Conservation (phyloP, 306 rosid genomes). For the Vicia faba region DNA sequence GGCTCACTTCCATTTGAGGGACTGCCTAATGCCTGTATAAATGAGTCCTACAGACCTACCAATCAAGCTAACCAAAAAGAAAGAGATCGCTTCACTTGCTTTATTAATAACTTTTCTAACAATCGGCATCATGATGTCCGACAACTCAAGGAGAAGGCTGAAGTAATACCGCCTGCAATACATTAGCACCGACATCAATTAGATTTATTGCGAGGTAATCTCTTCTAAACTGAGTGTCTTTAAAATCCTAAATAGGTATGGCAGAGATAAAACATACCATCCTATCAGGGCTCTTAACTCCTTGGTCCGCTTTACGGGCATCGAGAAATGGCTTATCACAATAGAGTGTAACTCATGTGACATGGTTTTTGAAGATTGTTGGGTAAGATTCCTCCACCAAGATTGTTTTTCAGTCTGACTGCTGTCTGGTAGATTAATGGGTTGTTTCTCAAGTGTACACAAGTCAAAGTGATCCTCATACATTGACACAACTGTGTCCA, state of each 20-base stretch:
- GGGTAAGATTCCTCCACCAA: constrained; percentile 77
- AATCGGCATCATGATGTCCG: constrained; percentile 82
- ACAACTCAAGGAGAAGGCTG: constrained; percentile 86
- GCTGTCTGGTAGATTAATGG: constrained; percentile 50
- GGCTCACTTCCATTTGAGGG: constrained; percentile 78
- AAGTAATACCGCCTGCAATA: constrained; percentile 87
- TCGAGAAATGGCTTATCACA: constrained; percentile 56
- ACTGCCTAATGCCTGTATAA: constrained; percentile 90
- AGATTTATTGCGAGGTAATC: constrained; percentile 6
- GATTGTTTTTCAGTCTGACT: constrained; percentile 49
- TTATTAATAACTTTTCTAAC: constrained; percentile 65
- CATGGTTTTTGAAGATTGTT: constrained; percentile 42
- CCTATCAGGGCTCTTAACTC: constrained; percentile 84
- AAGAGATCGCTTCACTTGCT: constrained; percentile 77
- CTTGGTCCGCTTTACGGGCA: constrained; percentile 81
- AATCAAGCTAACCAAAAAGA: constrained; percentile 80
- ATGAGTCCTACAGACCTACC: constrained; percentile 95
- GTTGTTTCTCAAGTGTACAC: constrained; percentile 59
- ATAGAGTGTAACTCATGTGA: constrained; percentile 45
- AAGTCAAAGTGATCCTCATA: constrained; percentile 93
- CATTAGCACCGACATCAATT: constrained; percentile 21
- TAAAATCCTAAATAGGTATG: constrained; percentile 7
- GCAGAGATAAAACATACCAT: constrained; percentile 59
- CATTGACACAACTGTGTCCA: constrained; percentile 88
- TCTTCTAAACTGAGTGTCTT: background rate